Evolutionary conservation across 2,329 filamentous ascomycete species (phyloP).

Genomic region (Colletotrichum camelliae): DNA sequence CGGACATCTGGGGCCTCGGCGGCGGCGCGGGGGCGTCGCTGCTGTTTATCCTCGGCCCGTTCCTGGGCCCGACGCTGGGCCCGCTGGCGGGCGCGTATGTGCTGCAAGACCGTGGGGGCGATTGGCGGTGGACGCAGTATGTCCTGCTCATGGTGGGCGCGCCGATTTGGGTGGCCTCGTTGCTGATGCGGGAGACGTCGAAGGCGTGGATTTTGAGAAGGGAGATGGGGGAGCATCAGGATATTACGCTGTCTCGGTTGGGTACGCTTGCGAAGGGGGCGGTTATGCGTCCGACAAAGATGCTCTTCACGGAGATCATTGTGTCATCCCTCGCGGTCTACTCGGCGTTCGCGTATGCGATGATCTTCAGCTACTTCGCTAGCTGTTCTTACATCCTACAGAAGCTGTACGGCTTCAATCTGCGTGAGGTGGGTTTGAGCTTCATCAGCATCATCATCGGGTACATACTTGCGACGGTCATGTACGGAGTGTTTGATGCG

Average conservation of each 20-base stretch:
- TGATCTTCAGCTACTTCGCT: conserved; percentile 61
- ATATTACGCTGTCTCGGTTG: neutral
- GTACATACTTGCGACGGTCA: conserved; percentile 7
- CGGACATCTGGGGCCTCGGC: conserved; percentile 69
- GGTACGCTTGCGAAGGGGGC: neutral
- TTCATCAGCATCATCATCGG: conserved; percentile 24
- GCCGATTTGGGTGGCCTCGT: neutral
- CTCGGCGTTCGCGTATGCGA: conserved; percentile 57
- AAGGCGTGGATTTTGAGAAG: conserved; percentile 13
- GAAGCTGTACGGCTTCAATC: conserved; percentile 19
- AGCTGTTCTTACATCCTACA: conserved; percentile 21
- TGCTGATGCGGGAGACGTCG: conserved; percentile 17
- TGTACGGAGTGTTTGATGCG: conserved; percentile 16
- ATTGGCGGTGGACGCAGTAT: conserved; percentile 29
- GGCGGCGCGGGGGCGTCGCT: conserved; percentile 70
- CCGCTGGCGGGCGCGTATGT: conserved; percentile 59
- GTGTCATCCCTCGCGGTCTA: conserved; percentile 75
- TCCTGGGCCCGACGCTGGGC: conserved; percentile 52
- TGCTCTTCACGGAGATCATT: conserved; percentile 48
- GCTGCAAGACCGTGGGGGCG: conserved; percentile 4
- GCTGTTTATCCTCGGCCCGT: conserved; percentile 75
- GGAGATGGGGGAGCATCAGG: neutral
- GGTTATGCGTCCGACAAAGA: conserved; percentile 19
- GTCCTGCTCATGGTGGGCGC: conserved; percentile 24
- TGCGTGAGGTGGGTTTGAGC: conserved; percentile 15